Base-by-base conservation (phyloP, 495 filamentous ascomycete species). In the Trichodelitschia bisporula region DNA sequence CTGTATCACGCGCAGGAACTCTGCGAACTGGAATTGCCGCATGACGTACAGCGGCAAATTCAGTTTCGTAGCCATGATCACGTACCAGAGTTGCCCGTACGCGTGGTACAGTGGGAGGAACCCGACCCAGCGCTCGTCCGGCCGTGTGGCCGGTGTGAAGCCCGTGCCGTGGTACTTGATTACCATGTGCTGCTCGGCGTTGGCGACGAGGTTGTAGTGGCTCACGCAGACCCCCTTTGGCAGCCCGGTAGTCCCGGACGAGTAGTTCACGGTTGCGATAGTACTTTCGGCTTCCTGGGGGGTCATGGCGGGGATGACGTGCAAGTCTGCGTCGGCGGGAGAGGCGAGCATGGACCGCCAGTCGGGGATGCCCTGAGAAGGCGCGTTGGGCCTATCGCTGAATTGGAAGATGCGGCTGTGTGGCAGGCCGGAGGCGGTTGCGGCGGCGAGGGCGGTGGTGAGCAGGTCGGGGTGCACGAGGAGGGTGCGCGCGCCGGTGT, bases 391-490 rank as follows among this genome's bases (percentile, higher is more conserved):
- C 2, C 41, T 38, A 36, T 57, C 60, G 26, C 54, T 55, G 41
- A 67, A 68, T 14, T 62, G 51, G 37, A 55, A 67, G 13, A 69
- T 56, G 6, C 39, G 43, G 10, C 56, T 38, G n/a, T 33, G 43
- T 0, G 45, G 36, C 23, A 66, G 37, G 0, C 48, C 51, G 2
- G 46, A 44, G 21, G 51, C 38, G 14, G 43, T 21, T 0, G 61
- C 57, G 1, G 63, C 61, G 34, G 53, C 53, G 2, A 52, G 36
- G 2, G 45, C 38, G 5, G 39, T 38, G 10, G 35, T 21, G 3
- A 48, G 34, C 5, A 64, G 49, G 30, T 24, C 25, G 15, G 53
- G 50, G 33, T 50, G 43, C 3, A 46, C 50, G 11, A 59, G 38
- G n/a, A 60, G 43, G 11, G 46, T 31, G 15, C 42, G 42, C 15